A percentile compares a stretch with the other conserved stretches of the same genome.
These are phyloP conservation scores for Alternaria sp. DNA, from an alignment of 2,329 filamentous ascomycete species.

Conservation along the genomic window DNA sequence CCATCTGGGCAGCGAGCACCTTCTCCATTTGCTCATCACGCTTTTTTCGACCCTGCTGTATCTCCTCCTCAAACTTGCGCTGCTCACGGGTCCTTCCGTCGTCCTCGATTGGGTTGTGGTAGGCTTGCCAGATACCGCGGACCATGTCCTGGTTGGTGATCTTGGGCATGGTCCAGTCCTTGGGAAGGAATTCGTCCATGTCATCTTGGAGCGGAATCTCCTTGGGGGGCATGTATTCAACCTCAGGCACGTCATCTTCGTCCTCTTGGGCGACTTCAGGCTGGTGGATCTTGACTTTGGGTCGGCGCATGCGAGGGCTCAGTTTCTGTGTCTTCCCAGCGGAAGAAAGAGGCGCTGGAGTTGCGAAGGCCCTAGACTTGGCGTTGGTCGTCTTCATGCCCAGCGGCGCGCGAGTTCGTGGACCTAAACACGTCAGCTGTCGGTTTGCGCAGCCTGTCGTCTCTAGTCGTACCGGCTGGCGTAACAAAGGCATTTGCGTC, in stretches of 20 bases:
- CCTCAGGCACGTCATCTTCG: conserved; percentile 71
- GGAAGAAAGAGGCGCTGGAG: conserved; percentile 67
- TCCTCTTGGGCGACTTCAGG: conserved; percentile 62
- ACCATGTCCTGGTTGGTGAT: conserved; percentile 63
- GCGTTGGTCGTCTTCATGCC: conserved; percentile 97
- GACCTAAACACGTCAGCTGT: conserved; percentile 15
- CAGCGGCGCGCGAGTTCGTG: conserved; percentile 77
- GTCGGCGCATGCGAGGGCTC: conserved; percentile 63
- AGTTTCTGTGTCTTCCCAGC: conserved; percentile 71
- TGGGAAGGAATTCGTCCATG: conserved; percentile 69
- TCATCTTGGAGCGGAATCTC: conserved; percentile 69
- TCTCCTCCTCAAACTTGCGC: conserved; percentile 61
- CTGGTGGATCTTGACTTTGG: conserved; percentile 70
- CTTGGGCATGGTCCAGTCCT: conserved; percentile 61
- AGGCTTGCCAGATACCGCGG: conserved; percentile 60
- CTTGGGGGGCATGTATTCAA: conserved; percentile 88
- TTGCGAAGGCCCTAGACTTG: conserved; percentile 75
- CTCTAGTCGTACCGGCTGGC: conserved; percentile 70
- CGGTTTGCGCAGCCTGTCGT: conserved; percentile 3
- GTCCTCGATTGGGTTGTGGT: conserved; percentile 67
- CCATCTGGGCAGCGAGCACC: conserved; percentile 69
- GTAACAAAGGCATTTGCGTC: conserved; percentile 76
- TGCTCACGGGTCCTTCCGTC: conserved; percentile 71
- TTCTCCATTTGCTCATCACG: conserved; percentile 73
- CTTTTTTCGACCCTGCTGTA: conserved; percentile 57